Base-by-base conservation (phyloP, 768 basidiomycete genomes). In the Russula dissimulans region DNA sequence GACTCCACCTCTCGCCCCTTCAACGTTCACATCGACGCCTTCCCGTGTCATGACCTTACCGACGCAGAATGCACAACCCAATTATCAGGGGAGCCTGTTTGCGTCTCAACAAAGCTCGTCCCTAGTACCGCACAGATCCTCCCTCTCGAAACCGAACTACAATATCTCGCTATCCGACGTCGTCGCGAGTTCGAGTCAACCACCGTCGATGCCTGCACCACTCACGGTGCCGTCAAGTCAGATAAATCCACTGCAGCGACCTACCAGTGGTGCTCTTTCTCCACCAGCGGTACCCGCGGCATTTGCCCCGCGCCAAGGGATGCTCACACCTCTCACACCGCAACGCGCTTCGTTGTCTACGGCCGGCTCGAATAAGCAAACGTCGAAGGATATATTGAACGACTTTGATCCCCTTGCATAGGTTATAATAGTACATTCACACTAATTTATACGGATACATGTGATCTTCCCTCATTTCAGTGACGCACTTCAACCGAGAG, bases 371-470 rank as follows among this genome's bases (percentile, higher is more conserved):
- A 70, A 76, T 15, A 83, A 82, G 63, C 78, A 76, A 49, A 65
- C 78, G 14, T 78, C 82, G 36, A 86, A 85, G 66, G 79, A 84
- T 64, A 84, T 84, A 60, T 90, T 87, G 86, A 82, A 82, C 26
- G 90, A 89, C 69, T 92, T 92, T 68, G 90, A 92, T 74, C 90
- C 90, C 12, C 73, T 89, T 47, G 77, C 80, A 53, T 87, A 72
- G 41, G 63, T 45, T 53, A 41, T 44, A 36, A 49, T 15, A 22
- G 34, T 41, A 52, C 22, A 34, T 34, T 29, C 56, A 36, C 31
- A 36, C 46, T 41, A 31, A 47, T 48, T 18, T 48, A 52, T 39
- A 5, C 38, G 38, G 52, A 52, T 38, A 44, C 17, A 17, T 26
- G 17, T 39, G 31, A 44, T 38, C 36, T 26, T 39, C 49, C 38